Evolutionary conservation across 306 rosid genomes (phyloP), one percentile per base, ranked within the genome.

Genomic region (Senna tora): DNA sequence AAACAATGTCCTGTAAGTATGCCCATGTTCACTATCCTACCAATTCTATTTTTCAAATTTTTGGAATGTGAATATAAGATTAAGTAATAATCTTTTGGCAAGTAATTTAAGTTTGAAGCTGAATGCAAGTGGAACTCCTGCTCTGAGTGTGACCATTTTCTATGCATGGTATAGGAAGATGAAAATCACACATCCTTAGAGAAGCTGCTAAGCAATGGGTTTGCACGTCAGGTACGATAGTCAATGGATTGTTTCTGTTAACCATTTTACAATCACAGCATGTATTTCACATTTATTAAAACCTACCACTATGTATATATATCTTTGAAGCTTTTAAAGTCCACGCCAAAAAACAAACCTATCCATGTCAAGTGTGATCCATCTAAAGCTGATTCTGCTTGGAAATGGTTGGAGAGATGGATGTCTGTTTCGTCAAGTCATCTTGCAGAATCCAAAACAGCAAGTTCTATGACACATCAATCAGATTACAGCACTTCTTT

Each of bases 401-500:
- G 97, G 98, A 86, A 80, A 72, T 93, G 97, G 97, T 75, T 93
- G 86, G 98, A 93, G 87, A 89, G 91, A 68, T 93, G 98, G 97
- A 87, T 86, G 86, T 64, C 92, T 66, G 87, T 80, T 42, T 76
- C 92, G 57, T 69, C 89, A 19, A 61, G 22, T 46, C 82, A 83
- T 75, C 34, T 52, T 71, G 77, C 60, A 15, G 85, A 85, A 75
- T 19, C 70, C 16, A 75, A 72, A 36, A 75, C 84, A 20, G 61
- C 65, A 38, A 80, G 52, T 63, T 14, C 66, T 51, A 14, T 19
- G 55, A 9, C 80, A 38, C 85, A 82, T 30, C 76, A 90, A 67
- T 73, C 58, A 55, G 86, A 78, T 14, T 67, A 67, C 73, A 81
- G 55, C 13, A 52, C 57, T 60, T 16, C 50, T 12, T 74, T 63